Evolutionary conservation across 257 asterid genomes (phyloP).

Genomic region (Solanum chiquidenum): DNA sequence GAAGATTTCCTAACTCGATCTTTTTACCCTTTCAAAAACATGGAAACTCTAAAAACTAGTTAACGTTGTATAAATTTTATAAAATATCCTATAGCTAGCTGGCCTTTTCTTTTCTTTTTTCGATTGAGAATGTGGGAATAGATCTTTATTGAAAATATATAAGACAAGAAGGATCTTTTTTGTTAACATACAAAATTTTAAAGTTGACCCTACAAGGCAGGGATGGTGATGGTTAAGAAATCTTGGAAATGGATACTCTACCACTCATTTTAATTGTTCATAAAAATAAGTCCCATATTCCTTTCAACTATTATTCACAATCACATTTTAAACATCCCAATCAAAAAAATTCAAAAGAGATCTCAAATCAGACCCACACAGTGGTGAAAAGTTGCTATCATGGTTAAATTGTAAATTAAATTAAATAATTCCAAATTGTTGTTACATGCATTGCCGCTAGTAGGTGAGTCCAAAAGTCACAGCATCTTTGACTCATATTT

Average conservation of each 20-base stretch:
- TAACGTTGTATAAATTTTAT: not conserved
- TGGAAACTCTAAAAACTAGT: not conserved
- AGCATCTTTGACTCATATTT: not conserved
- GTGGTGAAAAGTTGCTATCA: not conserved
- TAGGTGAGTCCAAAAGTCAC: not conserved
- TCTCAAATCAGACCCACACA: not conserved
- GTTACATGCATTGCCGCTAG: not conserved
- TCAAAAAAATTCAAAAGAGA: not conserved
- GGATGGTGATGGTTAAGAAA: constrained; percentile 6
- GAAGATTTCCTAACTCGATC: not conserved
- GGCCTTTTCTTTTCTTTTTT: not conserved
- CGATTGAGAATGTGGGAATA: not conserved
- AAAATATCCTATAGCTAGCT: not conserved
- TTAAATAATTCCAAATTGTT: not conserved
- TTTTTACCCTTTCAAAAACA: not conserved
- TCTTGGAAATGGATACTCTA: not conserved
- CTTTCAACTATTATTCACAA: not conserved
- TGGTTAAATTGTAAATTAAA: not conserved
- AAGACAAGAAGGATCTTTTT: not conserved
- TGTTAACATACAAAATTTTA: not conserved
- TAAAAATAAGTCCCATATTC: not conserved
- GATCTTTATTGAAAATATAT: not conserved
- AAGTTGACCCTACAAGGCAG: constrained; percentile 3
- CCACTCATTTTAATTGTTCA: not conserved
- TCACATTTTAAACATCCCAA: not conserved